Conservation (phyloP, 1,284 basidiomycete genomes). For the Tausonia pullulans region DNA sequence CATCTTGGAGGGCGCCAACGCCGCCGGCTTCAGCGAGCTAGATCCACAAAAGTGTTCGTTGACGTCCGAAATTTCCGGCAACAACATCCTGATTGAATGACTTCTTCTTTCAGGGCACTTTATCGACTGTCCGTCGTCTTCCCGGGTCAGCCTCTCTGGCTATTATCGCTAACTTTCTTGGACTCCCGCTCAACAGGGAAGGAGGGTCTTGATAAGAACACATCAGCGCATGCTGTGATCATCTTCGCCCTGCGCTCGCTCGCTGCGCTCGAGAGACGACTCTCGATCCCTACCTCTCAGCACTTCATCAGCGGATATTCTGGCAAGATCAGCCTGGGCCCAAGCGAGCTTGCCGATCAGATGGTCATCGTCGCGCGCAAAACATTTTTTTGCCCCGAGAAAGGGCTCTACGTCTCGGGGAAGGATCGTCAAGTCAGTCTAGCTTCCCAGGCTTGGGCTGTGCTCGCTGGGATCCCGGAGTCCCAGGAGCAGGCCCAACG, state of each 20-base stretch:
- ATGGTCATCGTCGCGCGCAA: slow-evolving; percentile 13
- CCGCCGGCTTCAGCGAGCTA: too few species aligned
- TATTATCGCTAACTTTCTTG: not conserved
- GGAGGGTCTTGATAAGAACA: slow-evolving; percentile 19
- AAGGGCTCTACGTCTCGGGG: slow-evolving; percentile 19
- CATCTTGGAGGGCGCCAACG: too few species aligned
- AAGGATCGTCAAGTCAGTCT: slow-evolving; percentile 19
- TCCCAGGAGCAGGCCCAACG: slow-evolving; percentile 13
- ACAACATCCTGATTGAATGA: too few species aligned
- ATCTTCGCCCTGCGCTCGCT: slow-evolving; percentile 18
- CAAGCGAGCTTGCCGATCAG: slow-evolving; percentile 9
- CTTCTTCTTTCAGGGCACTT: slow-evolving; percentile 19
- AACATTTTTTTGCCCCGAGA: slow-evolving; percentile 16
- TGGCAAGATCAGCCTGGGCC: not conserved
- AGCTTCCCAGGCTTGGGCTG: slow-evolving; percentile 23
- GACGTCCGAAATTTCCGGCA: too few species aligned
- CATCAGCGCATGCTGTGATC: slow-evolving; percentile 20
- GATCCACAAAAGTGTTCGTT: too few species aligned
- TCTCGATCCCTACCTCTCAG: slow-evolving; percentile 3
- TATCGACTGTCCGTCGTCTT: slow-evolving; percentile 19
- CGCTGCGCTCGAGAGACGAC: slow-evolving; percentile 8
- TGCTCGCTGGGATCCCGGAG: slow-evolving; percentile 20
- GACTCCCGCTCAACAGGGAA: slow-evolving; percentile 16
- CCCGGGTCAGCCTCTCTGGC: too few species aligned
- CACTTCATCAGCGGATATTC: not conserved